Base-by-base conservation (phyloP, 352 stramenopile genomes). In the Globisporangium cylindrosporum region DNA sequence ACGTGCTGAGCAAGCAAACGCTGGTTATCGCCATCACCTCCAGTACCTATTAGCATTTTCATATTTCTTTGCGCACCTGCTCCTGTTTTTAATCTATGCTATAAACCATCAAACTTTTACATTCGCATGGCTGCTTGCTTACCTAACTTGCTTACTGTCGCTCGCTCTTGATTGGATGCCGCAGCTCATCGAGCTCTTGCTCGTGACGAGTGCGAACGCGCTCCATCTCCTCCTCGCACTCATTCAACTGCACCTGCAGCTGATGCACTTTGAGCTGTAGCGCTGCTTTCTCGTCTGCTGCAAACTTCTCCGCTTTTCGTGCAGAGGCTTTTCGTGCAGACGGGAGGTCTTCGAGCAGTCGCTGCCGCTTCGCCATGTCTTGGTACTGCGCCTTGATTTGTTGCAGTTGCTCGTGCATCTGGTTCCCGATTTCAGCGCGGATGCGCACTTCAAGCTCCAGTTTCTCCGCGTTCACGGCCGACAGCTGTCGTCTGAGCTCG, bases 201-300 rank as follows among this genome's bases (percentile, higher is more conserved):
- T 69, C 54, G 43, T 94, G 81, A 5, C 86, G 86, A 51, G 75
- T 78, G 43, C 92, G 79, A 22, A 92, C 89, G 43, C 87, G 81
- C 60, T 81, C 78, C 53, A 94, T 94, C 71, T 94, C 87, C n/a
- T 94, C 87, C 64, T 94, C 87, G 32, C 84, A 92, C 63, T 94
- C 87, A 27, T 64, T 73, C 4, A 92, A 73, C 67, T 91, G 89
- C 63, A 87, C 74, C 62, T 88, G 84, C 12, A 92, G 66, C 62
- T 88, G 74, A 3, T 82, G 71, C 25, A 95, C 77, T 43, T 92
- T 81, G 1, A 79, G 57, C 27, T 86, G 81, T 58, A 95, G 73
- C 36, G 74, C 75, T 20, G 85, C 69, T 32, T 73, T 80, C 67
- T 93, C 82, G 55, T 86, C 72, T 8, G 66, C 70, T 9, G 76